Conservation (phyloP, 1,139 yeast genomes). For the Pichia sp. region DNA sequence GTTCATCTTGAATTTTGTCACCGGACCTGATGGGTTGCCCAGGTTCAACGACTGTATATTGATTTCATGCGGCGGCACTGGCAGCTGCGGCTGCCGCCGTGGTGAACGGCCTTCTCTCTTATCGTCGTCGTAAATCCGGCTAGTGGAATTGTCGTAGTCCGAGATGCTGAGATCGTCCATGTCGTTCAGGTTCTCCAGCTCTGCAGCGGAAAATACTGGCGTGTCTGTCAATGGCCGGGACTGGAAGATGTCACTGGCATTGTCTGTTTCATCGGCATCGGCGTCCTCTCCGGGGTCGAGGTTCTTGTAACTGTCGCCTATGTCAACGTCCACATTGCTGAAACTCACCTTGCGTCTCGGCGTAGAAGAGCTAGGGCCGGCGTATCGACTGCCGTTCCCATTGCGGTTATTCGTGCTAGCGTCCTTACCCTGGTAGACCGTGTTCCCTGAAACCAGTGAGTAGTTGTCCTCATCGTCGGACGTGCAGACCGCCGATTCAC, state of each 20-base stretch:
- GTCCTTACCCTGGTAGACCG: neutral
- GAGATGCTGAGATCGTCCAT: conserved; percentile 1
- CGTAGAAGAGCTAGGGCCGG: neutral
- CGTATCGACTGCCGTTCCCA: neutral
- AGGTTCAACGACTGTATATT: neutral
- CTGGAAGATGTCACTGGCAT: conserved; percentile 15
- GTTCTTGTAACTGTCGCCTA: neutral
- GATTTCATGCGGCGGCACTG: neutral
- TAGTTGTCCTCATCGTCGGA: conserved; percentile 24
- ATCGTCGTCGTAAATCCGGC: no score
- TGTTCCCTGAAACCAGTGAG: neutral
- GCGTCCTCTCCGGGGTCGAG: neutral
- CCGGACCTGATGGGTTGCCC: neutral
- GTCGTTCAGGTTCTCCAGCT: neutral
- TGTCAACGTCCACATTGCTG: neutral
- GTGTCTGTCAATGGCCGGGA: conserved; percentile 12
- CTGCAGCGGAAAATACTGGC: conserved; percentile 9
- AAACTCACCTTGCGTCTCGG: neutral
- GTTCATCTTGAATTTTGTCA: neutral
- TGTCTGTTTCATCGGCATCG: conserved; percentile 24
- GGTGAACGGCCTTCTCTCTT: neutral
- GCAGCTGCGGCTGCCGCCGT: neutral
- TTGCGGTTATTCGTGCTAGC: neutral
- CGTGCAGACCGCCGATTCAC: conserved; percentile 25
- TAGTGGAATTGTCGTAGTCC: neutral